Conservation (phyloP, 768 basidiomycete genomes). For the Boletus rubescentipes region DNA sequence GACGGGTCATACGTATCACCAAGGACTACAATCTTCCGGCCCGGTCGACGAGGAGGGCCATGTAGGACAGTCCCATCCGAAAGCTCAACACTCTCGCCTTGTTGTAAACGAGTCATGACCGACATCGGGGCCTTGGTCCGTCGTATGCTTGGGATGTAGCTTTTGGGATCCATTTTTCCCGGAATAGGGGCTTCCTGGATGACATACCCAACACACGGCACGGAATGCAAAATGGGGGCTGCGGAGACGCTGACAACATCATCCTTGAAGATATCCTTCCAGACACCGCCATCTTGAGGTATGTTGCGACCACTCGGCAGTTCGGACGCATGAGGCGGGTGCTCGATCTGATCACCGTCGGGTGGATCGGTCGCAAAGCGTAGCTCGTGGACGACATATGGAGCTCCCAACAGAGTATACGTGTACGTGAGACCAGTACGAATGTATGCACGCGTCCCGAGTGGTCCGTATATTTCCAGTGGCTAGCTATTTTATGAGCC, state of each 20-base stretch:
- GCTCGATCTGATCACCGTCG: slow-evolving; percentile 45
- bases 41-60: slow-evolving; percentile 63
- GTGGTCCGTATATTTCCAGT: slow-evolving; percentile 83
- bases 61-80: slow-evolving; percentile 70
- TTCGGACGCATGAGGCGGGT: slow-evolving; percentile 55
- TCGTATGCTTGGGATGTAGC: slow-evolving; percentile 66
- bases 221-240: slow-evolving; percentile 76
- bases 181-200: slow-evolving; percentile 68
- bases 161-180: slow-evolving; percentile 70
- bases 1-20: slow-evolving; percentile 86
- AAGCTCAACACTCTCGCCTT: slow-evolving; percentile 61
- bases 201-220: slow-evolving; percentile 80
- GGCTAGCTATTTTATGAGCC: slow-evolving; percentile 40
- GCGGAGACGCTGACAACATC: slow-evolving; percentile 63
- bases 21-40: slow-evolving; percentile 76
- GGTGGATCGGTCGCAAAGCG: slow-evolving; percentile 60
- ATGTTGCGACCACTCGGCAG: slow-evolving; percentile 63
- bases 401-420: slow-evolving; percentile 59
- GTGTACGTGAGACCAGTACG: slow-evolving; percentile 68
- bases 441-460: slow-evolving; percentile 79
- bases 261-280: slow-evolving; percentile 65
- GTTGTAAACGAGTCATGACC: slow-evolving; percentile 63
- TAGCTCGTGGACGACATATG: slow-evolving; percentile 84
- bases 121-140: slow-evolving; percentile 70
- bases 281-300: slow-evolving; percentile 53